Evolutionary conservation across 768 basidiomycete genomes (phyloP), one percentile per base, ranked within the genome.

Genomic region (Brasilioporus rufonigricans): DNA sequence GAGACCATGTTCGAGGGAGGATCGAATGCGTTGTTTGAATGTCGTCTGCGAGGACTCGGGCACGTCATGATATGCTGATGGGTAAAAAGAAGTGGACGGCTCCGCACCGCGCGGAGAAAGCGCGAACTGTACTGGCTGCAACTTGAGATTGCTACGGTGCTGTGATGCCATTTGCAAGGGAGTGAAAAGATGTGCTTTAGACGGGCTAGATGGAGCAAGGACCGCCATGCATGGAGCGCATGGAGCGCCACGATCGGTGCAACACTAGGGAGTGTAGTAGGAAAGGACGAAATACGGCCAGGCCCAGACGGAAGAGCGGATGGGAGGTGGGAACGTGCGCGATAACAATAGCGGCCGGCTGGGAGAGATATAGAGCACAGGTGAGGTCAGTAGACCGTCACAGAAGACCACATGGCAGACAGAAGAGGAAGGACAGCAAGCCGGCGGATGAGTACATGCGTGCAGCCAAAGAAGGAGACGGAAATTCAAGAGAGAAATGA

Each of bases 1-100:
- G 36, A 89, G 59, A 61, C 81, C 84, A 59, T 87, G 83, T 62
- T 86, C 86, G 23, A 90, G 70, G 6, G 85, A 81, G 3, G 85
- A 81, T 52, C 84, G 82, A 53, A 89, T 71, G 39, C 85, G 81
- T 63, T 80, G 65, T 11, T 43, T 80, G 65, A 89, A 83, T 6
- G 84, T 76, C 62, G 76, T 83, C 38, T 79, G 75, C 0, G 73
- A 65, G 18, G 77, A 67, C 47, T 79, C 77, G 29, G 76, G 69
- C 11, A 65, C 56, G 40, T 70, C 73, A 61, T 58, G 69, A 59
- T 53, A 65, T 44, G 56, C 4, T 21, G 57, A 53, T 1, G 46
- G 66, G 54, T 56, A 68, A 60, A 72, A 60, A 43, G 74, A 60
- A 21, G 72, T 59, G 16, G 75, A 60, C 8, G 69, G 64, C 49